Evolutionary conservation across 2,329 filamentous ascomycete genomes (phyloP), one percentile per base, ranked within the genome.

Genomic region (Calonectria honghensis): DNA sequence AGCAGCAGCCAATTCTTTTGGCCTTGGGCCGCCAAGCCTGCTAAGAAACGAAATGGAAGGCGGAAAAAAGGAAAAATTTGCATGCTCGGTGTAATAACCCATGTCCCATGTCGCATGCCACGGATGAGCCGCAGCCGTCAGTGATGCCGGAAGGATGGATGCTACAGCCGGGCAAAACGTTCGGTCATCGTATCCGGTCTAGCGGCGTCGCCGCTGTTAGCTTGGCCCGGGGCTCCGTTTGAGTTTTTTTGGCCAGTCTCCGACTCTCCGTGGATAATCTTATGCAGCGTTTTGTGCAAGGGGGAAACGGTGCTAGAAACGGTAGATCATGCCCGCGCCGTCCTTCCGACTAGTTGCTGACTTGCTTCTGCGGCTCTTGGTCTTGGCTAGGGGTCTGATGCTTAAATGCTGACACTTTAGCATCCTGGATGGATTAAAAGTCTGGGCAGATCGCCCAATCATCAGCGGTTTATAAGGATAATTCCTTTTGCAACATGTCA

Each of bases 111-210:
- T 70, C 32, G 61, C 45, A 24, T 52, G 72, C 59, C 51, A 50
- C 45, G 16, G 16, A 73, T 68, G 70, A 63, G 65, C 59, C 61
- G 51, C 73, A 63, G 73, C 31, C 64, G 66, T 70, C 32, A 51
- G 35, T 50, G 61, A 54, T 67, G 61, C 59, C 71, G 32, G 24
- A 41, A 69, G 50, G 59, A 50, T 52, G 51, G 41, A 41, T 48
- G 57, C 24, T 54, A 45, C 31, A 57, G 65, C 37, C 66, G 57
- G 57, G 66, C 66, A 57, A 32, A 59, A 35, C 9, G 24, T 52
- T 59, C 72, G 67, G 72, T 73, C 41, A 61, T 45, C 48, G 71
- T 4, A 70, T 70, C 48, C 7, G 71, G 71, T 32, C 61, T 73
- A 70, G 71, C 39, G 66, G 13, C 31, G 32, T 41, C 51, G 71